phyloP scores from a whole-genome alignment of 257 asterid genomes.

The Ocimum tenuiflorum region DNA sequence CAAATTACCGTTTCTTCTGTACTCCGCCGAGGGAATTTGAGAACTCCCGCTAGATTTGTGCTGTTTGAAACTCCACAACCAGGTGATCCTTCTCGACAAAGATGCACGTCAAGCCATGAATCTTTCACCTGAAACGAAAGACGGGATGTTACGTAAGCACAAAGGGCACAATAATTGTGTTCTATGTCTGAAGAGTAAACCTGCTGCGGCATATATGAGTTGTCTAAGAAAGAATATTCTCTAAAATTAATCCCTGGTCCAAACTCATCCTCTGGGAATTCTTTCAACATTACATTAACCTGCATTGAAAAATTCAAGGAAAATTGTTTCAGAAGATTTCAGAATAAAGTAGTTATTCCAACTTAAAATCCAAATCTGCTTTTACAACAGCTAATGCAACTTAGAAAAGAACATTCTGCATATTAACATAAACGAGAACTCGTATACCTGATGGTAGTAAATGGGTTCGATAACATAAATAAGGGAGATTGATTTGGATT shows the following conservation, averaged over 20 bases:
- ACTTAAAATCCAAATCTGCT: slow-evolving; percentile 6
- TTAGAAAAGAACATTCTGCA: neutral
- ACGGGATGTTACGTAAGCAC: slow-evolving; percentile 5
- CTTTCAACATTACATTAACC: slow-evolving; percentile 74
- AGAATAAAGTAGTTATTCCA: slow-evolving; percentile 7
- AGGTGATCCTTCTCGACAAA: slow-evolving; percentile 73
- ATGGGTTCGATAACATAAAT: neutral
- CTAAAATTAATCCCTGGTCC: slow-evolving; percentile 70
- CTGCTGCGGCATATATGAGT: slow-evolving; percentile 72
- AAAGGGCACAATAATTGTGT: neutral
- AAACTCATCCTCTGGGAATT: slow-evolving; percentile 58
- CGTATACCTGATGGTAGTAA: neutral
- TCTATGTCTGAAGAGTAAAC: slow-evolving; percentile 26
- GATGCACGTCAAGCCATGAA: slow-evolving; percentile 88
- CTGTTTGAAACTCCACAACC: slow-evolving; percentile 70
- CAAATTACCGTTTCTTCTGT: slow-evolving; percentile 68
- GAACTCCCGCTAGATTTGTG: slow-evolving; percentile 42
- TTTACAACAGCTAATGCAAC: neutral
- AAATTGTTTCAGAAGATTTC: slow-evolving; percentile 11
- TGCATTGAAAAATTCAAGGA: slow-evolving; percentile 33
- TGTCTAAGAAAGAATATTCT: slow-evolving; percentile 79
- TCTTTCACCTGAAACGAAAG: slow-evolving; percentile 68
- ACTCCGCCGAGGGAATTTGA: slow-evolving; percentile 73
- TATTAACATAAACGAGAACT: neutral
- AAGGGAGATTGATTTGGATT: neutral